Percentiles rank a stretch among this genome's conserved stretches.
Evolutionary conservation across 352 stramenopile genomes (phyloP).

Genomic region (Phytophthora quininea): DNA sequence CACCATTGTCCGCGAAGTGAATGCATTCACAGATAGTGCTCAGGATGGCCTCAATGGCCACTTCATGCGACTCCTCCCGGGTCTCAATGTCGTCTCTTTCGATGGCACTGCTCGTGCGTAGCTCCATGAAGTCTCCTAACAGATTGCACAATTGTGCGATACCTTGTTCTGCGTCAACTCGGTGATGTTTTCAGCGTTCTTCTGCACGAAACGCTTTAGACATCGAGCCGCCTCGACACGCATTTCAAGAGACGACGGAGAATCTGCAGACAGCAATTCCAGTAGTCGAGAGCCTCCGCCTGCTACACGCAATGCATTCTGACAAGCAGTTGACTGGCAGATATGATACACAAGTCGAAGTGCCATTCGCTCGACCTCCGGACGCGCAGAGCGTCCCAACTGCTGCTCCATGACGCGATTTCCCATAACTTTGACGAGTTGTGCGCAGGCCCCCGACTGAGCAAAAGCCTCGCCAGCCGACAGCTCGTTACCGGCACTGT

Average conservation of each 20-base stretch:
- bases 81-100: constrained; percentile 21
- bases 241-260: constrained; percentile 51
- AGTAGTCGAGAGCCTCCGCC: constrained; percentile 55
- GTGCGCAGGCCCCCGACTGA: constrained; percentile 56
- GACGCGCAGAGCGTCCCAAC: constrained; percentile 41
- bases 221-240: constrained; percentile 75
- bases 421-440: constrained; percentile 69
- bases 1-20: constrained; percentile 52
- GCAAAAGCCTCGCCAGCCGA: constrained; percentile 69
- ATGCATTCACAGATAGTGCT: constrained; percentile 81
- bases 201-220: constrained; percentile 72
- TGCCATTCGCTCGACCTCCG: constrained; percentile 73
- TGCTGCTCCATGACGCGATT: constrained; percentile 66
- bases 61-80: constrained; percentile 64
- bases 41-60: constrained; percentile 74
- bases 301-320: constrained; percentile 70
- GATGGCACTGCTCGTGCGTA: constrained; percentile 40
- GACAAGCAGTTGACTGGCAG: constrained; percentile 63
- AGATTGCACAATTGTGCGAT: constrained; percentile 58
- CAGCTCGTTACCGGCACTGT: constrained; percentile 70
- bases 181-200: constrained; percentile 76
- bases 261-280: constrained; percentile 65
- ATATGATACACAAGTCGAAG: constrained; percentile 80
- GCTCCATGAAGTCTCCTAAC: constrained; percentile 62
- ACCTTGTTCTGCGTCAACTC: constrained; percentile 62